Evolutionary conservation across 345 rosid genomes (phyloP), one percentile per base, ranked within the genome.

Genomic region (Hibiscus tridactylites): DNA sequence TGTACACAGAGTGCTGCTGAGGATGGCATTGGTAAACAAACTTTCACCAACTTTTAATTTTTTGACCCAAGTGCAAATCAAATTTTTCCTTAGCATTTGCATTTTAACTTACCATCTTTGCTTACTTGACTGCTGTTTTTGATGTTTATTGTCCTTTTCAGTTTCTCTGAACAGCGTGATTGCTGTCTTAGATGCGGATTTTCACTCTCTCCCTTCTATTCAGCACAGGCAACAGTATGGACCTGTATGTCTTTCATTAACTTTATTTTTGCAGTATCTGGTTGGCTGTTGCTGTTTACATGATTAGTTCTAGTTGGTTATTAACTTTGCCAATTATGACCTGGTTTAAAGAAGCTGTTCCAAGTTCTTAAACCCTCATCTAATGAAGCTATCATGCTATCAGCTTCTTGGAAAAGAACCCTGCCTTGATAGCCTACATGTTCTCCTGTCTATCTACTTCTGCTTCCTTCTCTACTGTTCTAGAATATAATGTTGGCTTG

Each of bases 1-100:
- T 95, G 97, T 81, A 92, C 99, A 12, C 98, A 95, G 79, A 95
- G 99, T 89, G 98, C 99, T 75, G 99, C 98, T 13, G 99, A 95
- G 79, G 97, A 91, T 78, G 88, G 90, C 71, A 91, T 95, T 72
- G 99, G 99, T 92, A 77, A 83, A 83, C 42, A 49, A 24, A 31
- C 31, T 24, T 58, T 68, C 61, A 57, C 49, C 47, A 46, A 60
- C 66, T 63, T n/a, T 47, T 21, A 16, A 2, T 12, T 39, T 16
- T 26, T 59, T 28, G 10, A 44, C 35, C 66, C 9, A 16, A 71
- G 9, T 15, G 37, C 56, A 35, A 35, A 49, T 65, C 5, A 35
- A 33, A 7, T 16, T 72, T 61, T 58, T 53, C 24, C 29, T 58
- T 56, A 4, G n/a, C 15, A 6, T 17, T 21, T 60, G 42, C 73